Evolutionary conservation across 1,284 basidiomycete species (phyloP).

Genomic region (Moesziomyces antarcticus): DNA sequence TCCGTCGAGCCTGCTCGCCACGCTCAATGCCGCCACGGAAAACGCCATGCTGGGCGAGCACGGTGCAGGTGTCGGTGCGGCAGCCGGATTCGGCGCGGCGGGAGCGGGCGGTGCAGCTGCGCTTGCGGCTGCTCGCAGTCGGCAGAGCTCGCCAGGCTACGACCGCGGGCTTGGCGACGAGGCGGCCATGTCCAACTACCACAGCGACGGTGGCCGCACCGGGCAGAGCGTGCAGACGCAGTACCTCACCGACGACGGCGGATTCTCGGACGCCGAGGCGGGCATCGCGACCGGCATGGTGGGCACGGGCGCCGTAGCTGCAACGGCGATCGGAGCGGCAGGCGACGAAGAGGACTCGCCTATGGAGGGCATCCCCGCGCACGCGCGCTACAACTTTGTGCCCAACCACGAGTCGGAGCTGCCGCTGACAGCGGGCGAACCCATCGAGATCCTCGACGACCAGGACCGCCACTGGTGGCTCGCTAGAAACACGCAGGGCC

Average conservation of each 20-base stretch:
- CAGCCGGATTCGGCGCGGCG: slow-evolving; percentile 17
- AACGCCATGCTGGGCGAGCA: slow-evolving; percentile 87
- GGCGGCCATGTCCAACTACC: slow-evolving; percentile 68
- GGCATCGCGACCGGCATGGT: slow-evolving; percentile 13
- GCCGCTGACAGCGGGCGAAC: slow-evolving; percentile 52
- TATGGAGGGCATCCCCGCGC: slow-evolving; percentile 57
- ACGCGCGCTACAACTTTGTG: slow-evolving; percentile 61
- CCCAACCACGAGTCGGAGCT: slow-evolving; percentile 62
- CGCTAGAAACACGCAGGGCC: slow-evolving; percentile 47
- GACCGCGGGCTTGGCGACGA: slow-evolving; percentile 51
- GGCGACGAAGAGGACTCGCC: slow-evolving; percentile 43
- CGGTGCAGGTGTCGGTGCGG: slow-evolving; percentile 67
- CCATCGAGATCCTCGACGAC: slow-evolving; percentile 59
- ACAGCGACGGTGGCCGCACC: slow-evolving; percentile 47
- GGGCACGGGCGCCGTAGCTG: slow-evolving; percentile 72
- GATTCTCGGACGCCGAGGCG: slow-evolving; percentile 32
- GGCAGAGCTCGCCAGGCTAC: slow-evolving; percentile 70
- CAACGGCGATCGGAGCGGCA: slow-evolving; percentile 61
- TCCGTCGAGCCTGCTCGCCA: slow-evolving; percentile 60
- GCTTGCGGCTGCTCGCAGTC: slow-evolving; percentile 46
- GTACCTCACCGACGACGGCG: slow-evolving; percentile 67
- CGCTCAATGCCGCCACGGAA: slow-evolving; percentile 74
- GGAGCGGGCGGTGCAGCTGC: slow-evolving; percentile 45
- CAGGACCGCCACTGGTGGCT: slow-evolving; percentile 64
- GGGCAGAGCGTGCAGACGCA: slow-evolving; percentile 39